Percentiles rank a stretch among this genome's conserved stretches.
phyloP scores from a whole-genome alignment of 1,139 yeast species.

The Blastobotrys ciferrii region DNA sequence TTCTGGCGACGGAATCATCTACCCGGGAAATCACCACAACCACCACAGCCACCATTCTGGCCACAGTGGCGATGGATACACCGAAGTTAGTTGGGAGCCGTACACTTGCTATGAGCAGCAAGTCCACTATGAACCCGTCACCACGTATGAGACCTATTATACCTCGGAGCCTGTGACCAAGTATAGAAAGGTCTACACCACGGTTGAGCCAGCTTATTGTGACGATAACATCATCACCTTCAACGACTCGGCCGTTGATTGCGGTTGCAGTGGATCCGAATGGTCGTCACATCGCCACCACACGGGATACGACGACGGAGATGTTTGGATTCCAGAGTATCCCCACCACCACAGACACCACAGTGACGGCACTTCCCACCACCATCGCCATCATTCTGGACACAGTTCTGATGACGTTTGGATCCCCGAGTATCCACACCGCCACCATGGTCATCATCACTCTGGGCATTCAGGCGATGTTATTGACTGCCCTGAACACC shows the following conservation, averaged over 20 bases:
- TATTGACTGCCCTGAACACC: no score
- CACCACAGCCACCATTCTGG: not conserved
- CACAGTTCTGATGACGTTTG: no score
- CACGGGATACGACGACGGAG: not conserved
- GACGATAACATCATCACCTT: not conserved
- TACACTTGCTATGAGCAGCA: not conserved
- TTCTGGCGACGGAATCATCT: not conserved
- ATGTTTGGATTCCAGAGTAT: no score
- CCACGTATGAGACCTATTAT: not conserved
- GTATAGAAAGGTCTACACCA: not conserved
- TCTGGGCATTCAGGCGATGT: no score
- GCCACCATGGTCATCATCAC: no score
- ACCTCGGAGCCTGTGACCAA: slow-evolving; percentile 1
- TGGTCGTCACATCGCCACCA: not conserved
- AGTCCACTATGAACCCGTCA: slow-evolving; percentile 2
- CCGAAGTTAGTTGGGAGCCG: not conserved
- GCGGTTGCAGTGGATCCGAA: not conserved
- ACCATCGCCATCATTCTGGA: not conserved
- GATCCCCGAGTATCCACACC: no score
- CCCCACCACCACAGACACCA: no score
- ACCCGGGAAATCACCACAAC: not conserved
- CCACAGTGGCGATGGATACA: not conserved
- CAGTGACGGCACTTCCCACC: no score
- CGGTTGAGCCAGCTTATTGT: not conserved
- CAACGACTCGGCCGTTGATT: not conserved